phyloP scores from a whole-genome alignment of 306 rosid species.

The Aeschynomene evenia region DNA sequence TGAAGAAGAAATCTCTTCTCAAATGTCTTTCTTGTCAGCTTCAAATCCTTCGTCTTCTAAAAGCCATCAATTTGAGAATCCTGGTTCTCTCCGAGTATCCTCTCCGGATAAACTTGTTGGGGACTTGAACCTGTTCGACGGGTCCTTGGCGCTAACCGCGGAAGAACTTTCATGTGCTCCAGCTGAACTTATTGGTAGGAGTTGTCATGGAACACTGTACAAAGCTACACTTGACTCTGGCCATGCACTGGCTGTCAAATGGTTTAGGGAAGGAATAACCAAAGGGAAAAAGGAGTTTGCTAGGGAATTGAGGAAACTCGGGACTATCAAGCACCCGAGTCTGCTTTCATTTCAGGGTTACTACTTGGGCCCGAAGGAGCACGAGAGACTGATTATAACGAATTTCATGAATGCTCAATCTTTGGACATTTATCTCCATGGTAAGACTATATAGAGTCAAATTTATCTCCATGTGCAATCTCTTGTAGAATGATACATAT shows the following conservation, averaged over 20 bases:
- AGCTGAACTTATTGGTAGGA: conserved; percentile 67
- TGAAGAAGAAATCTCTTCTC: conserved; percentile 51
- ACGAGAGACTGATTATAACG: conserved; percentile 66
- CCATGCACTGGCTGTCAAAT: conserved; percentile 63
- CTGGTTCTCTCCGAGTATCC: conserved; percentile 36
- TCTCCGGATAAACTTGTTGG: conserved; percentile 68
- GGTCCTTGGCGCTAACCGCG: conserved; percentile 56
- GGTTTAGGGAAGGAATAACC: conserved; percentile 78
- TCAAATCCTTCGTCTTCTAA: conserved; percentile 62
- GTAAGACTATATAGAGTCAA: conserved; percentile 40
- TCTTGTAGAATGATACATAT: too few relatives aligned
- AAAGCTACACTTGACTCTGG: conserved; percentile 74
- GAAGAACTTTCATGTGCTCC: conserved; percentile 81
- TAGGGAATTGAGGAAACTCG: conserved; percentile 76
- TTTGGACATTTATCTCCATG: conserved; percentile 67
- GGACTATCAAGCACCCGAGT: conserved; percentile 70
- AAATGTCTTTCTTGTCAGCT: conserved; percentile 54
- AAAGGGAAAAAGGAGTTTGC: conserved; percentile 77
- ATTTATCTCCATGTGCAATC: too few relatives aligned
- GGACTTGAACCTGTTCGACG: conserved; percentile 67
- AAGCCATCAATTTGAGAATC: conserved; percentile 48
- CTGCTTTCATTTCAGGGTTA: conserved; percentile 70
- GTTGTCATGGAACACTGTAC: conserved; percentile 80
- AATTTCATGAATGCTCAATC: conserved; percentile 64
- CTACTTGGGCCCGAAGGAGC: conserved; percentile 72